Evolutionary conservation across 176 grass and related monocot species (phyloP).

Genomic region (Aegilops longissima): DNA sequence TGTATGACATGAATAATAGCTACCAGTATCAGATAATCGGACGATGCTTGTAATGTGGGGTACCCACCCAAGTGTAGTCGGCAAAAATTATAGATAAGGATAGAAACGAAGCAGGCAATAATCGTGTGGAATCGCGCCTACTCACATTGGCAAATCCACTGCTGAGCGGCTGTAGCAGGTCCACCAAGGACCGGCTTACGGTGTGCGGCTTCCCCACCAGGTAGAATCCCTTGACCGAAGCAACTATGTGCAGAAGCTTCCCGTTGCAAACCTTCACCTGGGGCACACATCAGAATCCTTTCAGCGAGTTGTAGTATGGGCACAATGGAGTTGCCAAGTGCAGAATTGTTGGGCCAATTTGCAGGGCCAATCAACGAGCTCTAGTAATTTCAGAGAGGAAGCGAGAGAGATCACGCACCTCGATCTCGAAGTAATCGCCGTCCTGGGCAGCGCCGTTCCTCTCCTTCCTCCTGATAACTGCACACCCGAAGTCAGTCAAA

Average conservation of each 20-base stretch:
- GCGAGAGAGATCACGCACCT: conserved; percentile 44
- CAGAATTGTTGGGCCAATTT: neutral
- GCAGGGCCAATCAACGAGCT: neutral
- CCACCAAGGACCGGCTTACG: conserved; percentile 65
- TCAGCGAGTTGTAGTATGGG: neutral
- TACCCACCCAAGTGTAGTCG: neutral
- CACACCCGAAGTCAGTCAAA: conserved; percentile 21
- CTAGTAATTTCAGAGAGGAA: too few relatives aligned
- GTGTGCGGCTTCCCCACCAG: conserved; percentile 59
- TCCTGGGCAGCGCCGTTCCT: conserved; percentile 37
- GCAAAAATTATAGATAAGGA: neutral
- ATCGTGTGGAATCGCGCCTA: neutral
- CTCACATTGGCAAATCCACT: conserved; percentile 90
- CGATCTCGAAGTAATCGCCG: conserved; percentile 85
- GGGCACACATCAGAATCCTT: neutral
- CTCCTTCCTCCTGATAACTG: conserved; percentile 88
- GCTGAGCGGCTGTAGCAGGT: conserved; percentile 91
- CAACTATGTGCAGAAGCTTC: conserved; percentile 71
- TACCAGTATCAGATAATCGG: neutral
- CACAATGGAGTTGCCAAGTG: neutral
- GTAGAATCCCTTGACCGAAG: conserved; percentile 91
- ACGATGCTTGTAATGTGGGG: neutral
- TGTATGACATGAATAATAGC: conserved; percentile 34
- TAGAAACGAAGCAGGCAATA: neutral
- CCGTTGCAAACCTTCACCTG: conserved; percentile 99